Base-by-base conservation (phyloP, 352 stramenopile genomes). In the Globisporangium takayamanum region DNA sequence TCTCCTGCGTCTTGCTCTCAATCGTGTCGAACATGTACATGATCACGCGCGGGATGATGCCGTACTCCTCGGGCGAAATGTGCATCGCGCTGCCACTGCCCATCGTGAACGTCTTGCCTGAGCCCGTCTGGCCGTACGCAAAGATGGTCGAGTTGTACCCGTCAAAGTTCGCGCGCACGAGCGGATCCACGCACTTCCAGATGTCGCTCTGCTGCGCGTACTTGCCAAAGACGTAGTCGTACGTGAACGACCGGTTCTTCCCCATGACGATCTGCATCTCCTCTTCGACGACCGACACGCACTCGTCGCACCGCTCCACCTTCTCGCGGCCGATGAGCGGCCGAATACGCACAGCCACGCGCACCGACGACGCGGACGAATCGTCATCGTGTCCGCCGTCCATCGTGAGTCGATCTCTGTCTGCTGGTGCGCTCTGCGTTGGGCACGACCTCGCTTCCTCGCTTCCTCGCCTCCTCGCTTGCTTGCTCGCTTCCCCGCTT, bases 101-200 rank as follows among this genome's bases (percentile, higher is more conserved):
- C 87, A 96, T 96, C 8, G 87, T 96, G 69, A 86, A 90, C 45
- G 87, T 95, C 72, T 95, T 96, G 41, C 86, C 86, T 5, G 80
- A 90, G 5, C 85, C 85, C 2, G 86, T 95, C 67, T 96, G 87
- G 16, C 87, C 87, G 59, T 96, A 96, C 18, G 87, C 87, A 59
- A 96, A 94, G 68, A 96, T 89, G 26, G 87, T 96, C 3, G 86
- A 78, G 72, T 96, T 96, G 72, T 96, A 96, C 36, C 87, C 87
- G 51, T 96, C 84, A 50, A 96, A 93, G 11, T 76, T 81, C n/a
- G 83, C 74, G 33, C 81, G 70, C 41, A 93, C 80, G 39, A 95
- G 78, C 58, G 85, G 85, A 33, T 88, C 78, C 44, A 95, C 84
- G 63, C 85, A 93, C 50, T 65, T 61, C 80, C 83, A 96, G 52